These are phyloP conservation scores for Exserohilum turcica DNA, from an alignment of 2,329 filamentous ascomycete species.

Conservation along the genomic window DNA sequence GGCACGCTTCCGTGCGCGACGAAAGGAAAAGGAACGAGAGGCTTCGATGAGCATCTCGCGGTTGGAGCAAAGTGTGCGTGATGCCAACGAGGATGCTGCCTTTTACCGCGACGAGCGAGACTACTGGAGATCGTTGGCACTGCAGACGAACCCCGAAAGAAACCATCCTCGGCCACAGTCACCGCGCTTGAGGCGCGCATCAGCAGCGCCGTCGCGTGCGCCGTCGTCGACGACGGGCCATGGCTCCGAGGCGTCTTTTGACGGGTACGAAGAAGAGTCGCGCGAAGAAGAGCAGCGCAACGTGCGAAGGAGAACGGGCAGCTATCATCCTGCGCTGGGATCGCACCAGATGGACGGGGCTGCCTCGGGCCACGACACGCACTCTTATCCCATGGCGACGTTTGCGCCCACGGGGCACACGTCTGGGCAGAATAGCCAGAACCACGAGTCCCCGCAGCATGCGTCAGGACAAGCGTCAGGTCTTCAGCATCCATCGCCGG, in stretches of 20 bases:
- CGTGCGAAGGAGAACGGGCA: constrained; percentile 45
- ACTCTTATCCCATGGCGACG: constrained; percentile 23
- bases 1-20: constrained; percentile 77
- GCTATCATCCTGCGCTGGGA: constrained; percentile 40
- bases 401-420: constrained; percentile 30
- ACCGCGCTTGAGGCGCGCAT: constrained; percentile 46
- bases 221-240: constrained; percentile 36
- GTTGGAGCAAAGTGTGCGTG: constrained; percentile 69
- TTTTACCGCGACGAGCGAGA: constrained; percentile 76
- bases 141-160: constrained; percentile 58
- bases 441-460: constrained; percentile 18
- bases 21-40: constrained; percentile 81
- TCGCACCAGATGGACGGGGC: constrained; percentile 29
- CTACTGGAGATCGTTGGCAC: constrained; percentile 63
- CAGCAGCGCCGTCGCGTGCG: constrained; percentile 35
- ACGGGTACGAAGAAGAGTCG: constrained; percentile 38
- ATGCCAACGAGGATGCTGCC: constrained; percentile 71
- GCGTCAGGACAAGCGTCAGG: constrained; percentile 14
- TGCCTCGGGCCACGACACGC: constrained; percentile 23
- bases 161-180: constrained; percentile 54
- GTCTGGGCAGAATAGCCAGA: constrained; percentile 8
- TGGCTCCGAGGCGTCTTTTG: constrained; percentile 41
- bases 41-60: constrained; percentile 71
- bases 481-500: constrained; percentile 11
- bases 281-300: constrained; percentile 40